Base-by-base conservation (phyloP, 495 filamentous ascomycete species). In the Xylaria telfairii region DNA sequence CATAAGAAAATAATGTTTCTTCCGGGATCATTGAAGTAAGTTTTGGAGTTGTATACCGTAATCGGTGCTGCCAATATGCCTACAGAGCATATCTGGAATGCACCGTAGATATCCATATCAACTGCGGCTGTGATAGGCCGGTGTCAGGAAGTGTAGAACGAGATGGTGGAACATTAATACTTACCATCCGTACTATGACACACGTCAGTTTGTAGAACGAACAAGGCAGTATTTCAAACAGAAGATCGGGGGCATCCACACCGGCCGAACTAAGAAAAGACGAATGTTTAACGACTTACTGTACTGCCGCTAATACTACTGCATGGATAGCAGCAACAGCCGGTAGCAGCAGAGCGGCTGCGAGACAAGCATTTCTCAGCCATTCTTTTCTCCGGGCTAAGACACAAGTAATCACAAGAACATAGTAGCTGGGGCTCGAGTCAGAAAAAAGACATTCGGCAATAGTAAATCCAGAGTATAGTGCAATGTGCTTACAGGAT, bases 81-180 rank as follows among this genome's bases (percentile, higher is more conserved):
- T 59, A 91, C 89, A 4, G 87, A 83, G 70, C 89, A 91, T 7
- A 89, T 74, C 71, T 91, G 88, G 59, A 91, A 89, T 24, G 88
- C 87, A 1, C 89, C 89, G 37, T 87, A 91, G 5, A 91, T 78
- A 73, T 91, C 89, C 88, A 91, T 87, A 72, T 91, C 89, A 24
- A 90, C 81, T 46, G 87, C 88, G 37, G 78, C 87, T 89, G n/a
- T n/a, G n/a, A 62, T 44, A 34, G 41, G 37, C 26, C 49, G n/a
- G 7, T 17, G 30, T 71, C 34, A 71, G 63, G 24, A 2, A 41
- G n/a, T 10, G 10, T 17, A 44, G 6, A 44, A 46, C 41, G 8
- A 19, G 19, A 42, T 37, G 13, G 51, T 13, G 0, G 30, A 63
- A 4, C 19, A 9, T 32, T 7, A 19, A 17, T 3, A 46, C 85